A percentile compares a stretch with the other conserved stretches of the same genome.
Conservation (phyloP, 768 basidiomycete genomes). For the Lactarius trivialis region DNA sequence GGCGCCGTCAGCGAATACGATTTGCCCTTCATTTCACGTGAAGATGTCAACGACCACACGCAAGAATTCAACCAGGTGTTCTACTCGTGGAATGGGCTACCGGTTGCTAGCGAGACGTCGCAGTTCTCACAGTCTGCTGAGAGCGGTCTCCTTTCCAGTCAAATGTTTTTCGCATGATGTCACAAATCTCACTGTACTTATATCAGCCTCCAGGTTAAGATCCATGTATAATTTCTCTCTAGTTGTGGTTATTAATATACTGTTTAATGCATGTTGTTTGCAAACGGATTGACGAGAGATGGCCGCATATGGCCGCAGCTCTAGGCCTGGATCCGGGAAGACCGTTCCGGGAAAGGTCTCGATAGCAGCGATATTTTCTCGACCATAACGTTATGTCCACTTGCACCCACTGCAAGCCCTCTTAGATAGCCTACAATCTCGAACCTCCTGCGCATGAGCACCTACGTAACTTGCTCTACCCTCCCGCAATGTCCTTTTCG, state of each 20-base stretch:
- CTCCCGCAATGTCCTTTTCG: slow-evolving; percentile 66
- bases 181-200: neutral
- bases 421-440: neutral
- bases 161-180: neutral
- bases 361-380: neutral
- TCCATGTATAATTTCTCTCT: neutral
- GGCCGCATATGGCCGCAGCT: too few species aligned
- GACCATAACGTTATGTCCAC: neutral
- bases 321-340: neutral
- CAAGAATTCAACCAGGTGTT: neutral
- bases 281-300: neutral
- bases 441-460: neutral
- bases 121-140: neutral
- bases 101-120: neutral
- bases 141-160: neutral
- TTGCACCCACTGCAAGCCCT: neutral
- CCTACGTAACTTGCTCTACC: neutral
- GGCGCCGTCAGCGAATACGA: neutral
- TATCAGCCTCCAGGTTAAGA: too few species aligned
- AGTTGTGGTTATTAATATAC: neutral
- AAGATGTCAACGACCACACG: neutral
- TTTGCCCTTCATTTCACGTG: neutral
- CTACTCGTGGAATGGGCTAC: neutral
- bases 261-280: neutral
- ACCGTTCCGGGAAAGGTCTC: neutral